Conservation (phyloP, 148 eudicot genomes). For the Rheum nobile region DNA sequence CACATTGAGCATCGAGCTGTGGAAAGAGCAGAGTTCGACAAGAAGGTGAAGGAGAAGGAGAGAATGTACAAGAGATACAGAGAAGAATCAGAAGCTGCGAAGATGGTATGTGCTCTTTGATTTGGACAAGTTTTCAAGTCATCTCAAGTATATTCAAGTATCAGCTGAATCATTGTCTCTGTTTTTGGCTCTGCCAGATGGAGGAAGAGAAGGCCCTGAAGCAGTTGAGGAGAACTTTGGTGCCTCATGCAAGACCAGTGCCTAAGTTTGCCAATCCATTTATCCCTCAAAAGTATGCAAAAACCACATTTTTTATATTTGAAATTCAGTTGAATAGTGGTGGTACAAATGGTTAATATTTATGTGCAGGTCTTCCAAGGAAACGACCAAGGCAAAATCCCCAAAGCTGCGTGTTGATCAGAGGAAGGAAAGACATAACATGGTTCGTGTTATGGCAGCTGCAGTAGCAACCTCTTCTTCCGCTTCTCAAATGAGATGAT, state of each 20-base stretch:
- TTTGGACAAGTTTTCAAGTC: too few relatives aligned
- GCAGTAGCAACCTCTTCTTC: neutral
- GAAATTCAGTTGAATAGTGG: neutral
- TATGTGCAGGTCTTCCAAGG: conserved; percentile 46
- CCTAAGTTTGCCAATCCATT: conserved; percentile 71
- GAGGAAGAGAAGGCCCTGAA: conserved; percentile 97
- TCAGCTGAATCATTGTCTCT: too few relatives aligned
- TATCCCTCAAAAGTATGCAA: conserved; percentile 65
- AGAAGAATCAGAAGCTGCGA: conserved; percentile 84
- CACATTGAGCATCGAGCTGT: conserved; percentile 66
- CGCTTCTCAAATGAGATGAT: conserved; percentile 11
- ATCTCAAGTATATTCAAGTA: neutral
- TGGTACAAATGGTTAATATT: neutral
- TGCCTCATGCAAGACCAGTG: conserved; percentile 88
- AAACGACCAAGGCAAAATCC: conserved; percentile 59
- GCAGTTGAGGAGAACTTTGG: conserved; percentile 77
- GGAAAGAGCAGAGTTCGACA: conserved; percentile 85
- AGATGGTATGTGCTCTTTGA: conserved; percentile 37
- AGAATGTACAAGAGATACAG: conserved; percentile 75
- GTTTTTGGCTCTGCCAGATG: conserved; percentile 37
- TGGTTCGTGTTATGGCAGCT: neutral
- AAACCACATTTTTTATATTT: neutral
- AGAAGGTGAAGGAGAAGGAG: conserved; percentile 83
- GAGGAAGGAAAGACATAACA: conserved; percentile 38
- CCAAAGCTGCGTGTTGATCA: conserved; percentile 49